phyloP scores from a whole-genome alignment of 306 rosid species.

The Pyrus bretschneideri region DNA sequence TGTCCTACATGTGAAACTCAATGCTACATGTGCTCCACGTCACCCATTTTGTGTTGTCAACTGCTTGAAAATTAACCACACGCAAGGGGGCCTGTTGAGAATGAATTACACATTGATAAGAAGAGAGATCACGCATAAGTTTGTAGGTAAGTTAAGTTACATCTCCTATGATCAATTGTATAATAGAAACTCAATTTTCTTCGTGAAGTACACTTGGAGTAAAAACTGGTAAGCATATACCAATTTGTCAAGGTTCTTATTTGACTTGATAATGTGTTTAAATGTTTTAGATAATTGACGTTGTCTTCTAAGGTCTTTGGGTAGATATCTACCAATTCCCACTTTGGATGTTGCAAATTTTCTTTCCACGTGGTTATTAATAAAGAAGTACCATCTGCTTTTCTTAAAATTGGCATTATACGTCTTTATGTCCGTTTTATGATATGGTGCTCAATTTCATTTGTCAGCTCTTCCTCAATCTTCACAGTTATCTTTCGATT shows the following conservation, averaged over 20 bases:
- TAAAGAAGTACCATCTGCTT: background rate
- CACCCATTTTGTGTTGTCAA: too few relatives aligned
- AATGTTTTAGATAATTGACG: background rate
- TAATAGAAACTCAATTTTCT: background rate
- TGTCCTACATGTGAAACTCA: too few relatives aligned
- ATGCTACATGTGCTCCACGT: too few relatives aligned
- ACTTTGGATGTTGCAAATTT: slow-evolving; percentile 10
- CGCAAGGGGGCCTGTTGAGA: rapidly evolving
- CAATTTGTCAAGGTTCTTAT: too few relatives aligned
- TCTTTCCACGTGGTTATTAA: slow-evolving; percentile 5
- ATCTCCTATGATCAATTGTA: too few relatives aligned
- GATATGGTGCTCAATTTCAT: background rate
- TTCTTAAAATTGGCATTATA: background rate
- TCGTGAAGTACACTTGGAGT: too few relatives aligned
- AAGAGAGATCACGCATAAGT: rapidly evolving
- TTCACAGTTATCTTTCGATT: background rate
- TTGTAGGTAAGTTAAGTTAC: too few relatives aligned
- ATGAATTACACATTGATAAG: too few relatives aligned
- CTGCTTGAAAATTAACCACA: too few relatives aligned
- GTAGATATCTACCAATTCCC: background rate
- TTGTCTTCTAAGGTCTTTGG: too few relatives aligned
- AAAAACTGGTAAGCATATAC: too few relatives aligned
- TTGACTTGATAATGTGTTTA: background rate
- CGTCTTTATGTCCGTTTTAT: background rate
- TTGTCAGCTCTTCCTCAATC: background rate